A percentile compares a stretch with the other conserved stretches of the same genome.
Conservation (phyloP, 2,329 filamentous ascomycete genomes). For the Fusarium cyanostomum region DNA sequence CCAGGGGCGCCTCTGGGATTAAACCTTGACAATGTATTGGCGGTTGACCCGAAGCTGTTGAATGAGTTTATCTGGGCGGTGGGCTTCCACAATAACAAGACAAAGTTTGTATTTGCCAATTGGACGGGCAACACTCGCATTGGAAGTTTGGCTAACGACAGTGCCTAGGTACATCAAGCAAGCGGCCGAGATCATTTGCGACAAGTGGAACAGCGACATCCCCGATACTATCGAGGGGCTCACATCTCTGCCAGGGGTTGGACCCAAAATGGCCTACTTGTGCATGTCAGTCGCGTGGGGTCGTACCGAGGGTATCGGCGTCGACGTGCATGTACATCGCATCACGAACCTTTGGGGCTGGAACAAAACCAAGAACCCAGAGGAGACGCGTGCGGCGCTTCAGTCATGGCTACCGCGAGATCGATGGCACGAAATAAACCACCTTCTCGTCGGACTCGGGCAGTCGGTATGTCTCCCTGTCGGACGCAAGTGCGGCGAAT, state of each 20-base stretch:
- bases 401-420: slow-evolving; percentile 86
- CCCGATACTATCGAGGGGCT: slow-evolving; percentile 80
- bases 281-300: slow-evolving; percentile 79
- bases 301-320: slow-evolving; percentile 79
- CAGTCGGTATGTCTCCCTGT: slow-evolving; percentile 87
- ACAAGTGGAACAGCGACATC: slow-evolving; percentile 78
- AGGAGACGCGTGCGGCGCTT: slow-evolving; percentile 79
- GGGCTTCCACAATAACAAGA: slow-evolving; percentile 96
- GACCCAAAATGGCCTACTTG: slow-evolving; percentile 94
- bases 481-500: slow-evolving; percentile 83
- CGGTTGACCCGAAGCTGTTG: slow-evolving; percentile 69
- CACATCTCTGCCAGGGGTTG: slow-evolving; percentile 82
- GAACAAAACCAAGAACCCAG: slow-evolving; percentile 82
- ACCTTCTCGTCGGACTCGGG: slow-evolving; percentile 85
- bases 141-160: slow-evolving; percentile 25
- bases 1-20: slow-evolving; percentile 62
- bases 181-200: slow-evolving; percentile 75
- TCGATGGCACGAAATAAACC: slow-evolving; percentile 92
- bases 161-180: slow-evolving; percentile 70
- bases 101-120: slow-evolving; percentile 57
- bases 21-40: slow-evolving; percentile 80
- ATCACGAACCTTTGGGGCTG: slow-evolving; percentile 96
- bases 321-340: slow-evolving; percentile 94
- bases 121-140: neutral
- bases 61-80: slow-evolving; percentile 85